phyloP scores from a whole-genome alignment of 768 basidiomycete species.

The Panellus pusillus region DNA sequence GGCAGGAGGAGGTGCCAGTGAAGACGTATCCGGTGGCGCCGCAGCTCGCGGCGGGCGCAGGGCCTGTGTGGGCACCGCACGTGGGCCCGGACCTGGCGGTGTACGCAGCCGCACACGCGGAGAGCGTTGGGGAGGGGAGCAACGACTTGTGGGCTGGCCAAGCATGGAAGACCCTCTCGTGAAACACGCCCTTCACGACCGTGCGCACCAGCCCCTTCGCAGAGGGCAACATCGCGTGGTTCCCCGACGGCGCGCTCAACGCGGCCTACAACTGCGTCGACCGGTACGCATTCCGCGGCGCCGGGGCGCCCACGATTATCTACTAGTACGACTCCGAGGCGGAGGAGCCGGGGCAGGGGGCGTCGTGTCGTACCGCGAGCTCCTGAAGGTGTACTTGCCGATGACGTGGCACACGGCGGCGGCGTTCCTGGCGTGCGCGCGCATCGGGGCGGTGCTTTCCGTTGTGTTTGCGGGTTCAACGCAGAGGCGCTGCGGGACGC shows the following conservation, averaged over 20 bases:
- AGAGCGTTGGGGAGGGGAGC: conserved; percentile 72
- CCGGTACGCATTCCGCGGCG: no score
- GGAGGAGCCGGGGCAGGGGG: conserved; percentile 86
- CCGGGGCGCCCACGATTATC: conserved; percentile 79
- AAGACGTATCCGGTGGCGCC: no score
- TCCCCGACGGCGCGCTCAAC: conserved; percentile 93
- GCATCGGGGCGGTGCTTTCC: conserved; percentile 96
- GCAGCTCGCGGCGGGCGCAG: no score
- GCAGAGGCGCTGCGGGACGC: conserved; percentile 92
- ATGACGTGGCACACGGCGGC: no score
- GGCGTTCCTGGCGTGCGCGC: no score
- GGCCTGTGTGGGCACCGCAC: conserved; percentile 70
- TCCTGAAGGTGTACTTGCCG: no score
- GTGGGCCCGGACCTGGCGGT: conserved; percentile 77
- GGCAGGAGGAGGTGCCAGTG: conserved; percentile 24
- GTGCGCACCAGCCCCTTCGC: conserved; percentile 82
- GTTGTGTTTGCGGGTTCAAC: conserved; percentile 98
- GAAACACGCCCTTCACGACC: conserved; percentile 88
- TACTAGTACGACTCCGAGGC: no score
- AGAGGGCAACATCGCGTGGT: conserved; percentile 90
- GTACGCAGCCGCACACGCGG: conserved; percentile 64
- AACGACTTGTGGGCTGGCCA: conserved; percentile 89
- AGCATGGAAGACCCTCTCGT: conserved; percentile 76
- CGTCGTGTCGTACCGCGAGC: conserved; percentile 77
- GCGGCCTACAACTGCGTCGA: no score